Percentiles rank a stretch among this genome's conserved stretches.
phyloP scores from a whole-genome alignment of 257 asterid species.

The Linderniella brevidens region DNA sequence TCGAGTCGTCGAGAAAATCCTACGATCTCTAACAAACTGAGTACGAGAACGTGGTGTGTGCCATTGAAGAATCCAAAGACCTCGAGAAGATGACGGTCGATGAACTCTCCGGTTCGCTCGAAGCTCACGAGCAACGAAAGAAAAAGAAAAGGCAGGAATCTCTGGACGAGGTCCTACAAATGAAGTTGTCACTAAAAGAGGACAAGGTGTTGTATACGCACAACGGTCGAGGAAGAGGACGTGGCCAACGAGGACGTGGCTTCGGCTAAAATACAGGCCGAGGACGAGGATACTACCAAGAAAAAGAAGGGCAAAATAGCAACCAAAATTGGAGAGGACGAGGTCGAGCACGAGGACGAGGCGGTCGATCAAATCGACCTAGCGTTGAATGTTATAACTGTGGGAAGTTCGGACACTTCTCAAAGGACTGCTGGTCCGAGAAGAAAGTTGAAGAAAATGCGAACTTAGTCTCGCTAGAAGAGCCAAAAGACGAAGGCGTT shows the following conservation, averaged over 20 bases:
- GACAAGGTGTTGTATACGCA: background rate
- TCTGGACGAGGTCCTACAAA: background rate
- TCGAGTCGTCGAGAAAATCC: background rate
- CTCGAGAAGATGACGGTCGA: background rate
- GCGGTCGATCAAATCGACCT: too few species aligned
- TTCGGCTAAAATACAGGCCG: background rate
- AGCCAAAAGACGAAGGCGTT: too few species aligned
- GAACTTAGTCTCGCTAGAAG: too few species aligned
- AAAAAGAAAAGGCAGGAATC: background rate
- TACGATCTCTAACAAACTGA: background rate
- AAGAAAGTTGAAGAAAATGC: background rate
- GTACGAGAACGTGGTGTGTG: conserved; percentile 3
- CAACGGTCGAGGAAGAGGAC: background rate
- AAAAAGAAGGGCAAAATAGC: background rate
- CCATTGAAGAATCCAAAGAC: background rate
- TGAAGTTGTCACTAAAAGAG: background rate
- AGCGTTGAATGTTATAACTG: too few species aligned
- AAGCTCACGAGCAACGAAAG: conserved; percentile 4
- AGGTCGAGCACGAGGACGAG: background rate
- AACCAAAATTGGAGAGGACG: background rate
- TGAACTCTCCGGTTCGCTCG: background rate
- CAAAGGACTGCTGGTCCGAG: background rate
- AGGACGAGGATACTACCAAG: background rate
- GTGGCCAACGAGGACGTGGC: background rate
- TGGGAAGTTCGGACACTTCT: too few species aligned